Evolutionary conservation across 768 basidiomycete genomes (phyloP).

Genomic region (Panellus pusillus): DNA sequence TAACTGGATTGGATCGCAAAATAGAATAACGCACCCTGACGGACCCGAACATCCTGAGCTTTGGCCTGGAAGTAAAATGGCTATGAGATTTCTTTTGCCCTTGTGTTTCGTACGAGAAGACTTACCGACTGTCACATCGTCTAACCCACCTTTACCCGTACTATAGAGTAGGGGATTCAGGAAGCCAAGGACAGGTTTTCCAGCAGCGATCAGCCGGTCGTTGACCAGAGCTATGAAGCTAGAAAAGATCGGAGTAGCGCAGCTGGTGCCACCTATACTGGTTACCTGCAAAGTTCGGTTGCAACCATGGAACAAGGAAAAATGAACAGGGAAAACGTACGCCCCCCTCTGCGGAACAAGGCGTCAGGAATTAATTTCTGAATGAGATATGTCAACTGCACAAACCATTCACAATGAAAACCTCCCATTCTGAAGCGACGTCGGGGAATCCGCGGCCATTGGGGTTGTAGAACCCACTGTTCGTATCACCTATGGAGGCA

Average conservation of each 20-base stretch:
- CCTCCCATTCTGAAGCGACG: slow-evolving; percentile 8
- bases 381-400: not conserved
- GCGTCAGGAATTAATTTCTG: not conserved
- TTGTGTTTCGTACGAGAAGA: not conserved
- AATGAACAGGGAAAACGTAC: not conserved
- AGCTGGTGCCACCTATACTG: slow-evolving; percentile 10
- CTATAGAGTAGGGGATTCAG: slow-evolving; percentile 5
- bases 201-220: slow-evolving; percentile 34
- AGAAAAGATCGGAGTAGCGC: slow-evolving; percentile 10
- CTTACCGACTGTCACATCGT: slow-evolving; percentile 4
- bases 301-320: slow-evolving; percentile 3
- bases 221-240: slow-evolving; percentile 35
- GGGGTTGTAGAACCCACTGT: slow-evolving; percentile 7
- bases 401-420: slow-evolving; percentile 12
- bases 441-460: slow-evolving; percentile 10
- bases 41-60: slow-evolving; percentile 8
- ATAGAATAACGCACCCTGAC: slow-evolving; percentile 1
- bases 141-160: slow-evolving; percentile 8
- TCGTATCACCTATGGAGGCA: slow-evolving; percentile 1
- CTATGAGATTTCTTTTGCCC: not conserved
- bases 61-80: not conserved
- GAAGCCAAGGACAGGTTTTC: slow-evolving; percentile 35
- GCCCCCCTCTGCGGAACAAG: slow-evolving; percentile 1
- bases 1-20: not conserved
- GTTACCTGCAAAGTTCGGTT: slow-evolving; percentile 1